Evolutionary conservation across 805 yeast species (phyloP).

Genomic region (Vanderwaltozyma yarrowii): DNA sequence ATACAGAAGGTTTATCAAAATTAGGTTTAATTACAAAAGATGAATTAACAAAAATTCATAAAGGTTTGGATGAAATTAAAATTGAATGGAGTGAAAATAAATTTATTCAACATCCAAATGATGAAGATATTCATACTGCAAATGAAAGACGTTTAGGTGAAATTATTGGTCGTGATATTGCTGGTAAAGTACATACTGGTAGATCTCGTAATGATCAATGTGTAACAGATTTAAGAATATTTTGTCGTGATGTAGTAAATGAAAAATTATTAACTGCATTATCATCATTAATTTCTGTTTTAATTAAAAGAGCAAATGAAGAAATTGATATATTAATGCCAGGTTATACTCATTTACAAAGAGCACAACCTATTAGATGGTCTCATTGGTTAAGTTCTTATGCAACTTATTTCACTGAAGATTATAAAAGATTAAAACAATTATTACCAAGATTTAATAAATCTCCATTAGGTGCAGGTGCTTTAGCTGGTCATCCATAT

Average conservation of each 20-base stretch:
- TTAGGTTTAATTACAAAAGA: slow-evolving; percentile 61
- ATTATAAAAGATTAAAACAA: slow-evolving; percentile 74
- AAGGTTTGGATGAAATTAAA: slow-evolving; percentile 62
- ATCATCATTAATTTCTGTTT: slow-evolving; percentile 52
- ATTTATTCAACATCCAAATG: slow-evolving; percentile 33
- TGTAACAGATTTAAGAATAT: slow-evolving; percentile 97
- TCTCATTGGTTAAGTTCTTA: slow-evolving; percentile 92
- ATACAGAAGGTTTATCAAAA: slow-evolving; percentile 77
- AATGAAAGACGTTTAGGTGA: slow-evolving; percentile 97
- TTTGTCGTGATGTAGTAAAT: slow-evolving; percentile 66
- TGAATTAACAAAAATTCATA: slow-evolving; percentile 73
- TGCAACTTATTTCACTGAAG: slow-evolving; percentile 90
- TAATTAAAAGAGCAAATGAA: slow-evolving; percentile 63
- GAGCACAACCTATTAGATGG: slow-evolving; percentile 99
- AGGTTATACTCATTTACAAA: slow-evolving; percentile 96
- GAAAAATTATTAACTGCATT: slow-evolving; percentile 47
- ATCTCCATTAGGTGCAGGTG: slow-evolving; percentile 94
- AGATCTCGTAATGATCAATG: slow-evolving; percentile 98
- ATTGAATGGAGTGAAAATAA: slow-evolving; percentile 80
- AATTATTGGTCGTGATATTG: slow-evolving; percentile 81
- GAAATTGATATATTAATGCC: slow-evolving; percentile 96
- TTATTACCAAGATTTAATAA: slow-evolving; percentile 72
- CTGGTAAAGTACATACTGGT: slow-evolving; percentile 99
- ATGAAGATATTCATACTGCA: slow-evolving; percentile 98
- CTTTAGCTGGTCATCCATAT: slow-evolving; percentile 97